Evolutionary conservation across 805 yeast genomes (phyloP).

Genomic region (Yamadazyma tumulicola): DNA sequence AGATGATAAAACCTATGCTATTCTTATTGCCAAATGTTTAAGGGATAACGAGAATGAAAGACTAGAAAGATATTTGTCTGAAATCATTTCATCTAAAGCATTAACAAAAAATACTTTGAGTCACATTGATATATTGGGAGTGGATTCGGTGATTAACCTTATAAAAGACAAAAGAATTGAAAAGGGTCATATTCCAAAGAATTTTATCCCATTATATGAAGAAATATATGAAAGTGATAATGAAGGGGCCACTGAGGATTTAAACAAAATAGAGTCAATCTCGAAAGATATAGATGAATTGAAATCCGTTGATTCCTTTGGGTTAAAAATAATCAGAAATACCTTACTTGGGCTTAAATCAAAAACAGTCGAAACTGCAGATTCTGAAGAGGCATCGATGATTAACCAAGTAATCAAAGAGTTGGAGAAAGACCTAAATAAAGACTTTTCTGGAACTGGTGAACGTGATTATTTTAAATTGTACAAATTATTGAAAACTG

Average conservation of each 20-base stretch:
- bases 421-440: conserved; percentile 23
- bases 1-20: conserved; percentile 59
- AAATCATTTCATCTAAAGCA: conserved; percentile 6
- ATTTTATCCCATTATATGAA: conserved; percentile 26
- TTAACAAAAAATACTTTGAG: conserved; percentile 27
- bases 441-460: conserved; percentile 28
- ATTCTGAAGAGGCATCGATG: too few relatives aligned
- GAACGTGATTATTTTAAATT: conserved; percentile 66
- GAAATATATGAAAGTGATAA: conserved; percentile 18
- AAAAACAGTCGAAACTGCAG: conserved; percentile 13
- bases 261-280: conserved; percentile 36
- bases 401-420: conserved; percentile 25
- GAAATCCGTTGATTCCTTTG: conserved; percentile 68
- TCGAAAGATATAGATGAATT: conserved; percentile 55
- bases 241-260: conserved; percentile 29
- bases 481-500: conserved; percentile 47
- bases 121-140: conserved; percentile 53
- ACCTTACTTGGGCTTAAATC: conserved; percentile 48
- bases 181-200: conserved; percentile 31
- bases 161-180: conserved; percentile 23
- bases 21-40: conserved; percentile 45
- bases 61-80: conserved; percentile 14
- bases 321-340: conserved; percentile 75
- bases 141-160: conserved; percentile 39
- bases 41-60: conserved; percentile 7